A percentile compares a stretch with the other conserved stretches of the same genome.
phyloP scores from a whole-genome alignment of 345 rosid species.

The Erysimum cheiranthoides region DNA sequence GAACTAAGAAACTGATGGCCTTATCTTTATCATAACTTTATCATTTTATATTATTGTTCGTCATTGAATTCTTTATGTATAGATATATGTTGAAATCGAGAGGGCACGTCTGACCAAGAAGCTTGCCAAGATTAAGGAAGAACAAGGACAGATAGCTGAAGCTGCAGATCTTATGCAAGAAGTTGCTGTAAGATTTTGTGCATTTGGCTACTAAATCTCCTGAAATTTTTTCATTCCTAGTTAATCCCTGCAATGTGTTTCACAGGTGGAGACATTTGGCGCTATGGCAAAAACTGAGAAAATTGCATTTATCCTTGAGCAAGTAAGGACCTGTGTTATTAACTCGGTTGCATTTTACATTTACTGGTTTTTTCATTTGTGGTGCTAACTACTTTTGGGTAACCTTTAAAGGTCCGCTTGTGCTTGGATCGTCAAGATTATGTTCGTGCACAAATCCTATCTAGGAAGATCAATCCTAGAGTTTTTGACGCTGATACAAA shows the following conservation, averaged over 20 bases:
- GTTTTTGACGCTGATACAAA: slow-evolving; percentile 80
- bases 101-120: slow-evolving; percentile 92
- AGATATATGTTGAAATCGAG: slow-evolving; percentile 99
- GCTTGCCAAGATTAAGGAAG: slow-evolving; percentile 98
- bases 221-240: background rate
- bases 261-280: slow-evolving; percentile 98
- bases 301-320: slow-evolving; percentile 97
- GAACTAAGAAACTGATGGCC: slow-evolving; percentile 4
- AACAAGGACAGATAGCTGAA: slow-evolving; percentile 89
- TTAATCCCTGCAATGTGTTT: slow-evolving; percentile 25
- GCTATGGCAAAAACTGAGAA: slow-evolving; percentile 99
- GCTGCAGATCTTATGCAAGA: slow-evolving; percentile 99
- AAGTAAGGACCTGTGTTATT: slow-evolving; percentile 53
- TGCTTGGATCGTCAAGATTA: slow-evolving; percentile 95
- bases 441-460: slow-evolving; percentile 97
- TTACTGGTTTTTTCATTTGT: background rate
- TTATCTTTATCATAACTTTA: slow-evolving; percentile 1
- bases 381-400: slow-evolving; percentile 22
- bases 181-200: slow-evolving; percentile 75
- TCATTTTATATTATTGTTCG: background rate
- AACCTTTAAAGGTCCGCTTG: slow-evolving; percentile 72
- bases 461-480: slow-evolving; percentile 91
- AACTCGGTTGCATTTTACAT: background rate
- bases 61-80: slow-evolving; percentile 3
- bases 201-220: slow-evolving; percentile 7